Evolutionary conservation across 306 rosid species (phyloP).

Genomic region (Myrica gale): DNA sequence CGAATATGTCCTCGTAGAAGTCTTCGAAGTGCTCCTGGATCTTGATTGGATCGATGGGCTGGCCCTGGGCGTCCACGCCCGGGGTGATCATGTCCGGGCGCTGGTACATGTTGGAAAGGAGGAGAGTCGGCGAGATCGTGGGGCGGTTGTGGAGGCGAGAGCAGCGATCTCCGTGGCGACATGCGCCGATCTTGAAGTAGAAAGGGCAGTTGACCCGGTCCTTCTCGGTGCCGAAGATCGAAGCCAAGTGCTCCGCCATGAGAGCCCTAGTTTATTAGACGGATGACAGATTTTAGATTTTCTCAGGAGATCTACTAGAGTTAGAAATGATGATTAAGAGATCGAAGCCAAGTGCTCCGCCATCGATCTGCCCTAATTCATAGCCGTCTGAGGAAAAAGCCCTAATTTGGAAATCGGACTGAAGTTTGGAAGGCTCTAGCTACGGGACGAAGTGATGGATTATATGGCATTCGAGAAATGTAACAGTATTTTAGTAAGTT

Average conservation of each 20-base stretch:
- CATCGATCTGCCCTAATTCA: not conserved
- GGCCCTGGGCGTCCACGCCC: conserved; percentile 31
- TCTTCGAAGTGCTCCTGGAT: conserved; percentile 95
- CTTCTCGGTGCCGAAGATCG: conserved; percentile 99
- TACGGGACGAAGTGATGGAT: not conserved
- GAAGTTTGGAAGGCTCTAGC: not conserved
- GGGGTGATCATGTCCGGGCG: conserved; percentile 79
- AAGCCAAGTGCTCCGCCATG: conserved; percentile 99
- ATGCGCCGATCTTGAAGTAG: conserved; percentile 99
- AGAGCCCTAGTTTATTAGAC: not conserved
- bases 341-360: not conserved
- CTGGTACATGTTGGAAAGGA: conserved; percentile 97
- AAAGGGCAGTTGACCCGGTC: conserved; percentile 97
- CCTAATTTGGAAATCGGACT: not conserved
- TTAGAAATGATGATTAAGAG: not conserved
- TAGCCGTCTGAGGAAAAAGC: not conserved
- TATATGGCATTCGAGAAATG: no score
- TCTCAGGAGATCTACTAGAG: conserved; percentile 29
- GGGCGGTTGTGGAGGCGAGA: conserved; percentile 96
- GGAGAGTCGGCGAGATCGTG: conserved; percentile 86
- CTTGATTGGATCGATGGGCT: conserved; percentile 70
- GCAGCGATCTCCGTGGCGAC: conserved; percentile 97
- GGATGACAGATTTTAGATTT: not conserved
- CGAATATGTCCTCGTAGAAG: conserved; percentile 89
- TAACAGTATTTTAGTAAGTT: no score